These are phyloP conservation scores for Stylosanthes scabra DNA, from an alignment of 331 rosid species.

Conservation along the genomic window DNA sequence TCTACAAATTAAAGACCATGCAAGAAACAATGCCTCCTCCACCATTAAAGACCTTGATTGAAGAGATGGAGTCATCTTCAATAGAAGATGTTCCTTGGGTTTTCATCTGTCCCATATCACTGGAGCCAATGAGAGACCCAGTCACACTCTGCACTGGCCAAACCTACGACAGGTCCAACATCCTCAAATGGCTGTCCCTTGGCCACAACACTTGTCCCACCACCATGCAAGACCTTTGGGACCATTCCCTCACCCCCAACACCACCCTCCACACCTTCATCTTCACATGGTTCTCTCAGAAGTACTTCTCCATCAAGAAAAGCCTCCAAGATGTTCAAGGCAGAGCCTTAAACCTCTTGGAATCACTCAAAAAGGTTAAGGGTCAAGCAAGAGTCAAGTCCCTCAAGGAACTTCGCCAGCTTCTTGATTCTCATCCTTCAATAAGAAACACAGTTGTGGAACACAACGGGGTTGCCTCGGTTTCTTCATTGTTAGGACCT, in stretches of 20 bases:
- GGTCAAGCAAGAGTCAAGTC: conserved; percentile 83
- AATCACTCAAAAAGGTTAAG: conserved; percentile 63
- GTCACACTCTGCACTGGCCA: conserved; percentile 92
- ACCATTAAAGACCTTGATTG: conserved; percentile 59
- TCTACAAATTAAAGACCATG: not conserved
- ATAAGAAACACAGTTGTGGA: conserved; percentile 54
- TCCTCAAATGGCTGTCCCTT: conserved; percentile 75
- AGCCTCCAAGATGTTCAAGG: conserved; percentile 73
- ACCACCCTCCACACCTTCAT: conserved; percentile 69
- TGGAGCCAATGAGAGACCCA: conserved; percentile 83
- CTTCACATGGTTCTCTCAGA: conserved; percentile 71
- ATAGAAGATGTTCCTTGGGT: conserved; percentile 65
- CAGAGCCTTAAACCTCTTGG: conserved; percentile 59
- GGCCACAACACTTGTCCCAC: conserved; percentile 88
- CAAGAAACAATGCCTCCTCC: not conserved
- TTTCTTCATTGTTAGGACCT: conserved; percentile 68
- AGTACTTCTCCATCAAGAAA: conserved; percentile 62
- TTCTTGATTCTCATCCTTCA: conserved; percentile 52
- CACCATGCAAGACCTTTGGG: conserved; percentile 90
- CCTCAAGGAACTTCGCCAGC: conserved; percentile 58
- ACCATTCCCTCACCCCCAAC: conserved; percentile 68
- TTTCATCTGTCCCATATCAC: conserved; percentile 80
- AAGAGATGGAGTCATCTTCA: conserved; percentile 58
- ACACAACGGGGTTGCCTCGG: conserved; percentile 54
- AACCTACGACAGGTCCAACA: conserved; percentile 80